Percentiles rank a stretch among this genome's conserved stretches.
Conservation (phyloP, 1,139 yeast species). For the Blastobotrys ciferrii region DNA sequence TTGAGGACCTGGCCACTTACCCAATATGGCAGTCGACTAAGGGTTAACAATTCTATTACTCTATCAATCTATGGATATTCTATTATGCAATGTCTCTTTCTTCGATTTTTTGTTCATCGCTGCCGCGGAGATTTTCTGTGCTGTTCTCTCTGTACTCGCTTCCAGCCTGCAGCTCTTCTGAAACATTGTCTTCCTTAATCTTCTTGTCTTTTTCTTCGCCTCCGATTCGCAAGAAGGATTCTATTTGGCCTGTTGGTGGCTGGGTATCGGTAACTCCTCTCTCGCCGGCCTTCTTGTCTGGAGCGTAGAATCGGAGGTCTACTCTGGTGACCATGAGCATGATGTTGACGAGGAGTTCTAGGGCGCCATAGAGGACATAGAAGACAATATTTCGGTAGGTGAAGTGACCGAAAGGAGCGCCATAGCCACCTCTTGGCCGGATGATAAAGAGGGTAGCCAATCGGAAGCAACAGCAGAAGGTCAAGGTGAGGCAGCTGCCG, state of each 20-base stretch:
- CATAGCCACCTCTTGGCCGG: slow-evolving; percentile 33
- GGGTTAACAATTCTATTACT: background rate
- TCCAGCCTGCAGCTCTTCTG: background rate
- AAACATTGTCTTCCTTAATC: too few species aligned
- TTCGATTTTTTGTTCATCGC: too few species aligned
- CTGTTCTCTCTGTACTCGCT: background rate
- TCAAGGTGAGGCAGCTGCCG: slow-evolving; percentile 50
- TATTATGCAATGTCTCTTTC: background rate
- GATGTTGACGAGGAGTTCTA: slow-evolving; percentile 56
- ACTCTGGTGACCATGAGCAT: slow-evolving; percentile 61
- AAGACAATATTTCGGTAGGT: slow-evolving; percentile 54
- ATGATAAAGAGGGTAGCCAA: slow-evolving; percentile 51
- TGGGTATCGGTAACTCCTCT: background rate
- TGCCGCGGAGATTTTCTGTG: too few species aligned
- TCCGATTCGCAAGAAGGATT: background rate
- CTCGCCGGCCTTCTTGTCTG: slow-evolving; percentile 42
- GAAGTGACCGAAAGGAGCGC: slow-evolving; percentile 38
- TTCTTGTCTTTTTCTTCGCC: background rate
- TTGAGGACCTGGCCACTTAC: too few species aligned
- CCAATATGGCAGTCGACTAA: too few species aligned
- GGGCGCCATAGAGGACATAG: slow-evolving; percentile 66
- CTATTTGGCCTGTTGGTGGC: background rate
- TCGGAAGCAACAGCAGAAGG: slow-evolving; percentile 57
- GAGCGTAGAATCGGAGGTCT: slow-evolving; percentile 76
- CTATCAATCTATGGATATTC: background rate